phyloP scores from a whole-genome alignment of 306 rosid genomes.

The Malus asiatica region DNA sequence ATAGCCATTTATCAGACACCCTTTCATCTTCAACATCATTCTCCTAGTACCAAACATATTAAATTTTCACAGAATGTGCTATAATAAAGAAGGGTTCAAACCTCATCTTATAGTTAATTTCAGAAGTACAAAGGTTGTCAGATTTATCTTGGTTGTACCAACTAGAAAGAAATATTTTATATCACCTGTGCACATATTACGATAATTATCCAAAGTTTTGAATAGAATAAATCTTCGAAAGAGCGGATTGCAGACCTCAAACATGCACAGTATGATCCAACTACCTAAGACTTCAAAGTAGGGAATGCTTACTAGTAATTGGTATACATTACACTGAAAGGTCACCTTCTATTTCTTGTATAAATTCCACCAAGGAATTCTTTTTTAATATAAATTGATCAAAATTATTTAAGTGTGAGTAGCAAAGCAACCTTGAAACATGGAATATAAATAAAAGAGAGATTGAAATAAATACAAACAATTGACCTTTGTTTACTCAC shows the following conservation, averaged over 20 bases:
- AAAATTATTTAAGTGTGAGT: not conserved
- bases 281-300: not conserved
- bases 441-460: too few relatives aligned
- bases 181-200: not conserved
- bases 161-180: not conserved
- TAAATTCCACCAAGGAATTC: not conserved
- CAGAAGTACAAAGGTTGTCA: not conserved
- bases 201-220: not conserved
- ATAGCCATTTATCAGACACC: slow-evolving; percentile 62
- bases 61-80: not conserved
- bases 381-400: not conserved
- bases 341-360: too few relatives aligned
- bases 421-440: too few relatives aligned
- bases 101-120: not conserved
- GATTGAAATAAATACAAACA: too few relatives aligned
- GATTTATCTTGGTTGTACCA: not conserved
- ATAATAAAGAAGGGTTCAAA: not conserved
- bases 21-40: slow-evolving; percentile 59
- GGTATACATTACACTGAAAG: not conserved
- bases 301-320: not conserved
- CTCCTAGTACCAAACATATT: slow-evolving; percentile 47
- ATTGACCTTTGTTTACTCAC: too few relatives aligned
- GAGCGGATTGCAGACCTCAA: not conserved
- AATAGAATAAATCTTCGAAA: not conserved
- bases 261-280: not conserved